Evolutionary conservation across 1,139 yeast species (phyloP), one percentile per base, ranked within the genome.

Genomic region (Saccharomycopsis phalli): DNA sequence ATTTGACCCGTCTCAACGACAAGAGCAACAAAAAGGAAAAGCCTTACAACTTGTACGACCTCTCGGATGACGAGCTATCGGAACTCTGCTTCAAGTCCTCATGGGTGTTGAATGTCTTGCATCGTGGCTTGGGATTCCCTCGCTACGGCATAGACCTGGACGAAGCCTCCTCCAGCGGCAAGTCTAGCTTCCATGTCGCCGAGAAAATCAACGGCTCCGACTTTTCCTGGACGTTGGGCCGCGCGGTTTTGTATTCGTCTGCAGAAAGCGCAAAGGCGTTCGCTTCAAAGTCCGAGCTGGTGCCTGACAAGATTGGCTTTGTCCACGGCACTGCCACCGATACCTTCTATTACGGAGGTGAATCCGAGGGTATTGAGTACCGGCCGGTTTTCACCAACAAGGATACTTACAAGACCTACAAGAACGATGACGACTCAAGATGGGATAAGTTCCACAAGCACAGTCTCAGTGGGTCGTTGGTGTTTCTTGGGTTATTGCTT

Each of bases 201-300:
- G 82, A 80, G 47, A 65, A 69, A 40, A 62, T 82, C 37, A 74
- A 74, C 31, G 86, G 83, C 0, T 64, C 73, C 1, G 75, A 78
- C 30, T 79, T 81, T 47, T 74, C 91, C 1, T 84, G 95, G 95
- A 82, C 94, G 1, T 60, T 83, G 36, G 95, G 94, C 2, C 65
- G 88, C 40, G 94, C 93, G 2, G 57, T 83, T 3, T 56, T 84
- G 21, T 83, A 83, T 53, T 65, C 69, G 0, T 59, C 69, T 8
- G 54, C 59, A 29, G 59, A 59, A 58, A 48, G 61, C 52, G 48
- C 51, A 2, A 32, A 19, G n/a, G 46, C 45, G 17, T 21, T 30
- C 20, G 54, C 55, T 3, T 22, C 37, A 8, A 41, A 37, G 31
- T 20, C 41, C 38, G 44, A 28, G 40, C 38, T 14, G 37, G 49